Evolutionary conservation across 805 yeast genomes (phyloP).

Genomic region (Ogataea pignaliae): DNA sequence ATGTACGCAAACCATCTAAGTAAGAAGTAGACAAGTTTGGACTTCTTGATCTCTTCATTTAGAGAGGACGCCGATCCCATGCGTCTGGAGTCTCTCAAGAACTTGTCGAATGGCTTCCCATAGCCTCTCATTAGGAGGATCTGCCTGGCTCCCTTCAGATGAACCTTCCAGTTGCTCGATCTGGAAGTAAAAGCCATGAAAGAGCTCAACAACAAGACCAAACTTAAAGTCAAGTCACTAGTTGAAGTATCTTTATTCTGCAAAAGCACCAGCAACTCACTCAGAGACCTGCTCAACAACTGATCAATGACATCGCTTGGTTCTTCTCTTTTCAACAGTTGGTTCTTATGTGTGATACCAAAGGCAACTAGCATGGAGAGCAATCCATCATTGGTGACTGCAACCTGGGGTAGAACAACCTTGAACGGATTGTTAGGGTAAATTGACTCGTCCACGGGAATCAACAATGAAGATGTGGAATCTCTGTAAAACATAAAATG

Average conservation of each 20-base stretch:
- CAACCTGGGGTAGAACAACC: constrained; percentile 61
- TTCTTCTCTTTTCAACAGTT: constrained; percentile 21
- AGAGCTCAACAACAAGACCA: constrained; percentile 54
- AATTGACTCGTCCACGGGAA: constrained; percentile 56
- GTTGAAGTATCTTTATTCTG: constrained; percentile 49
- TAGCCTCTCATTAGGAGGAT: constrained; percentile 52
- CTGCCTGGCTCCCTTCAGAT: constrained; percentile 63
- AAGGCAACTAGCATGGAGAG: constrained; percentile 53
- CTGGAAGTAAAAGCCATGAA: constrained; percentile 47
- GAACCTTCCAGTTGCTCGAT: constrained; percentile 56
- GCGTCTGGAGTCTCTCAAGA: constrained; percentile 17
- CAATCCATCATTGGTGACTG: constrained; percentile 53
- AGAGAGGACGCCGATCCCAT: constrained; percentile 9
- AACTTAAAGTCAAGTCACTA: constrained; percentile 63
- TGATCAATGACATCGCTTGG: constrained; percentile 45
- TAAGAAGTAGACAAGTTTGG: constrained; percentile 49
- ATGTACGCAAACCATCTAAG: constrained; percentile 66
- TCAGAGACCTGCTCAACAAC: constrained; percentile 51
- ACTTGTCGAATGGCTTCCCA: constrained; percentile 29
- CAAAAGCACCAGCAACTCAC: constrained; percentile 48
- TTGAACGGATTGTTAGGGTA: constrained; percentile 71
- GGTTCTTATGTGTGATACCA: constrained; percentile 38
- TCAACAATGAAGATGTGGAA: constrained; percentile 55
- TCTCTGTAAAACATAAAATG: constrained; percentile 60
- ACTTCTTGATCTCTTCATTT: constrained; percentile 24